Evolutionary conservation across 139 green algal species (phyloP), one percentile per base, ranked within the genome.

Genomic region (Monoraphidium neglectum): DNA sequence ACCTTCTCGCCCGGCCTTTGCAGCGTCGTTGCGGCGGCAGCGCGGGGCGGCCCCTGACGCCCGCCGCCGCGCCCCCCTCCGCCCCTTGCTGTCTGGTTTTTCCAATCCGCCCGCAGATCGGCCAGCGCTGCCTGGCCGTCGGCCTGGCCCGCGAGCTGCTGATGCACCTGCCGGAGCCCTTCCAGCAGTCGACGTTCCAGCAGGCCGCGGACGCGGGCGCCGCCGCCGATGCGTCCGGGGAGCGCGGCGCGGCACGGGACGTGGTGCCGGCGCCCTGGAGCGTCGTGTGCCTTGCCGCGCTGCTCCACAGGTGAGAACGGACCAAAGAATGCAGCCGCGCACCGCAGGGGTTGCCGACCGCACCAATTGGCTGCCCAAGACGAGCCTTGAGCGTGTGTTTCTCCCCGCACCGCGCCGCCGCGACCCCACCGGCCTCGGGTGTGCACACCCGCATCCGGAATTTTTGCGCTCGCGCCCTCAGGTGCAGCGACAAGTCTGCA

Each of bases 71-170:
- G n/a, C n/a, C n/a, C n/a, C n/a, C n/a, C n/a, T n/a, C n/a, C n/a
- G n/a, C n/a, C n/a, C n/a, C n/a, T n/a, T n/a, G n/a, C n/a, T n/a
- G n/a, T n/a, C n/a, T n/a, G n/a, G n/a, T n/a, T n/a, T n/a, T n/a
- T n/a, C n/a, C n/a, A n/a, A n/a, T n/a, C n/a, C n/a, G n/a, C 1
- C 43, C 18, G 47, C 80, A 91, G 86, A 72, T 87, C 8, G 69
- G 77, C 21, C 76, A 77, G 63, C 77, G 90, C 1, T 64, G 84
- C 53, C 70, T 92, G 59, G 86, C 87, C 3, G 83, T 92, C 46
- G 89, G 90, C 26, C 69, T 93, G 46, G 84, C 89, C 2, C 63
- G 76, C 6, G 68, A 70, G 21, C 74, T 95, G 66, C 76, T 95
- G 23, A 66, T 79, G 49, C 68, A 73, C 1, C 54, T 90, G 36